phyloP scores from a whole-genome alignment of 805 yeast genomes.

The Lipomyces sp. region DNA sequence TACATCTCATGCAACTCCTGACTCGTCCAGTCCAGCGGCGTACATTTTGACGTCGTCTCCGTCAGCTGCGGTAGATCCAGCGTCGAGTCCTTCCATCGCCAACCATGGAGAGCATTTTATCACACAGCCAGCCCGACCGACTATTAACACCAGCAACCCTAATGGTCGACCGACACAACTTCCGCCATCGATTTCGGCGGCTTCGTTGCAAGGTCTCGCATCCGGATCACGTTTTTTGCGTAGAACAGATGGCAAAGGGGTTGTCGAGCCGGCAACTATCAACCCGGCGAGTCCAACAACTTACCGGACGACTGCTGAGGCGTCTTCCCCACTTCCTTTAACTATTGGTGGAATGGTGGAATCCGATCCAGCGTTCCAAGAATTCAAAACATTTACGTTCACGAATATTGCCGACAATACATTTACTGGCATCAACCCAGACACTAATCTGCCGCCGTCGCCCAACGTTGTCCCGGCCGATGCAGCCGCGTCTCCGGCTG shows the following conservation, averaged over 20 bases:
- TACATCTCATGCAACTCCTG: not conserved
- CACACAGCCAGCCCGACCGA: not conserved
- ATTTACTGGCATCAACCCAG: not conserved
- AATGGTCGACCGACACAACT: not conserved
- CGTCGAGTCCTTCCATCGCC: not conserved
- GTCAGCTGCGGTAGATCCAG: not conserved
- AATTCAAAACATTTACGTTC: not conserved
- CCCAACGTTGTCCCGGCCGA: not conserved
- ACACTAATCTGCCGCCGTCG: not conserved
- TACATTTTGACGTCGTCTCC: not conserved
- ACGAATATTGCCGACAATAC: not conserved
- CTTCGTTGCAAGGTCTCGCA: not conserved
- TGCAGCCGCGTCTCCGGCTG: not conserved
- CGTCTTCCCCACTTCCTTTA: not conserved
- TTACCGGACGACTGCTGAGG: not conserved
- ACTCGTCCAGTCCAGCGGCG: not conserved
- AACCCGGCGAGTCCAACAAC: not conserved
- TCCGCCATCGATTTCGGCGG: not conserved
- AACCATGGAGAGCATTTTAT: too few species aligned
- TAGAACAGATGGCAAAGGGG: not conserved
- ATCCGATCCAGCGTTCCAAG: not conserved
- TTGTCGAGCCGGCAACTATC: not conserved
- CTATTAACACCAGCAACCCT: not conserved
- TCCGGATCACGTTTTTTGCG: not conserved
- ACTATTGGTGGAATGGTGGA: slow-evolving; percentile 4